Percentiles rank a stretch among this genome's conserved stretches.
Evolutionary conservation across 2,329 filamentous ascomycete species (phyloP).

Genomic region (Monilinia fructigena): DNA sequence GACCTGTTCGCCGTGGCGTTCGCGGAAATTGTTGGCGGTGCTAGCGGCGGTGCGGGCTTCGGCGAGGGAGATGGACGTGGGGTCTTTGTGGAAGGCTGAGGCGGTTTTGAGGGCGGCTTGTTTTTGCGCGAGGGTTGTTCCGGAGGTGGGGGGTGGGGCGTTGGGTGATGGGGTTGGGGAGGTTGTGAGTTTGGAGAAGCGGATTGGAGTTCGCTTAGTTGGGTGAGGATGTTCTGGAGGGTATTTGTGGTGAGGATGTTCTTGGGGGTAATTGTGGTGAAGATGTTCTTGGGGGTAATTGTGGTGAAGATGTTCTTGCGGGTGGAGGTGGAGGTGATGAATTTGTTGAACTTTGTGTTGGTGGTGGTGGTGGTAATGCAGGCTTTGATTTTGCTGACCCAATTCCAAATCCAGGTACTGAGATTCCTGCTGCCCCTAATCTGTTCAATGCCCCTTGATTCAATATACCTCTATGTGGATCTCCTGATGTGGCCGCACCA

Average conservation of each 20-base stretch:
- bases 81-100: slow-evolving; percentile 50
- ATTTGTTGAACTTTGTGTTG: slow-evolving; percentile 23
- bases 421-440: slow-evolving; percentile 61
- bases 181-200: slow-evolving; percentile 36
- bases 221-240: slow-evolving; percentile 28
- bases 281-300: slow-evolving; percentile 24
- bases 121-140: slow-evolving; percentile 55
- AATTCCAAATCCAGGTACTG: slow-evolving; percentile 65
- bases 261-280: slow-evolving; percentile 23
- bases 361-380: slow-evolving; percentile 34
- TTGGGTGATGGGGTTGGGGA: slow-evolving; percentile 34
- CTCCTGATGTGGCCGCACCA: slow-evolving; percentile 27
- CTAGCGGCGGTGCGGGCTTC: slow-evolving; percentile 51
- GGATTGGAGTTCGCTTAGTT: slow-evolving; percentile 42
- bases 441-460: slow-evolving; percentile 52
- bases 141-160: slow-evolving; percentile 41
- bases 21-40: slow-evolving; percentile 57
- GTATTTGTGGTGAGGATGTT: slow-evolving; percentile 26
- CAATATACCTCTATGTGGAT: slow-evolving; percentile 39
- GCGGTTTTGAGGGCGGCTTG: slow-evolving; percentile 54
- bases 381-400: slow-evolving; percentile 44
- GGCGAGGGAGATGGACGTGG: slow-evolving; percentile 51
- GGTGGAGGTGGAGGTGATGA: slow-evolving; percentile 27
- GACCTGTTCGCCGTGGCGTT: slow-evolving; percentile 59
- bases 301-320: slow-evolving; percentile 24